Evolutionary conservation across 2,329 filamentous ascomycete species (phyloP), one percentile per base, ranked within the genome.

Genomic region (Fusarium sambucinum): DNA sequence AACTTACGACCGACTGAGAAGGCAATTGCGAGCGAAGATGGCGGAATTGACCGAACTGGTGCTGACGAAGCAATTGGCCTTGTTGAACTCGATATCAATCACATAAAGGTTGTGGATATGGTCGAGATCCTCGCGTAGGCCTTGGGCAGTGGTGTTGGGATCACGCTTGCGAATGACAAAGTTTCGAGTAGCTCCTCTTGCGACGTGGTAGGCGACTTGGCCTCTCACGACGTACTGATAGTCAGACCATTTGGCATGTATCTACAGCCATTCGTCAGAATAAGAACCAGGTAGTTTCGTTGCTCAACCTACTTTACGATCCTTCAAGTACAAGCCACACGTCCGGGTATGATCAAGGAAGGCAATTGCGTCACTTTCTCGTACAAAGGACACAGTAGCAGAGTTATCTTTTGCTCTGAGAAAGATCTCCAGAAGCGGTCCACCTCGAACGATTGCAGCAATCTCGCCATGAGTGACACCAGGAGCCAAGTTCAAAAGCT

Each of bases 21-120:
- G 92, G 80, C 92, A 96, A 12, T 87, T 92, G 19, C 88, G 86
- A 11, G 92, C 92, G 77, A 90, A 92, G 53, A 93, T 84, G 13
- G 92, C 91, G 65, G 91, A 90, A 73, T 90, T 86, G 12, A 96
- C 85, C 1, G 92, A 93, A 77, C 94, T 96, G 10, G 90, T 92
- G 56, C 87, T 89, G 68, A 96, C 88, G 76, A 87, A 87, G 60
- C 86, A 90, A 76, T 89, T 86, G 6, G 83, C 83, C 19, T 83
- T 81, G 4, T 79, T 77, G 76, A 92, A 90, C 10, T 80, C 78
- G 44, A 96, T 80, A 42, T 86, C 86, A 72, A 96, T 83, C 13
- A 96, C 86, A 23, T 90, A 82, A 2, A 96, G 83, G 65, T 92
- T 92, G 80, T 95, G 89, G 63, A 96, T 95, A 75, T 96, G 93